Conservation (phyloP, 1,284 basidiomycete genomes). For the Schizophyllum amplum region DNA sequence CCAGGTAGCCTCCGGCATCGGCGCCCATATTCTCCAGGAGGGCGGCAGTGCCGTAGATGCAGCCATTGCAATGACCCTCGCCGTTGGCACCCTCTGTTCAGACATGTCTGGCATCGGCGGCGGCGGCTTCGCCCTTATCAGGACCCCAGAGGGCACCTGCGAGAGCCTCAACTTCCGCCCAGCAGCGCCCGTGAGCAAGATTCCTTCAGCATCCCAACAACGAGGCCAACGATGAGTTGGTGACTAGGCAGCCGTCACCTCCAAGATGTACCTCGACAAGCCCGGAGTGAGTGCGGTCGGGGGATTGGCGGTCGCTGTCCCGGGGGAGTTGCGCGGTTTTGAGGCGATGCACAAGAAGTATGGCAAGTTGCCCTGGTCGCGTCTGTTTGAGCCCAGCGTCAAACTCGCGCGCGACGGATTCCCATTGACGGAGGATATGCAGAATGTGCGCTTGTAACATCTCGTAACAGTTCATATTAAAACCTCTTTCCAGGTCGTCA, state of each 20-base stretch:
- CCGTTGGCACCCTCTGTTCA: slow-evolving; percentile 32
- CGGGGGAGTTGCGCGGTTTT: slow-evolving; percentile 47
- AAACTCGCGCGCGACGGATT: slow-evolving; percentile 37
- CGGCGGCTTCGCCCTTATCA: slow-evolving; percentile 32
- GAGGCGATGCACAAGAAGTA: slow-evolving; percentile 35
- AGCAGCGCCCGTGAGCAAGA: neutral
- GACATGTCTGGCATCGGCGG: slow-evolving; percentile 22
- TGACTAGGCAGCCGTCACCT: slow-evolving; percentile 24
- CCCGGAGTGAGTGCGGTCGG: slow-evolving; percentile 30
- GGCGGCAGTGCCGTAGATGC: slow-evolving; percentile 55
- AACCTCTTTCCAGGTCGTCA: neutral
- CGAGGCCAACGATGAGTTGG: slow-evolving; percentile 15
- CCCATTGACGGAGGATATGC: slow-evolving; percentile 33
- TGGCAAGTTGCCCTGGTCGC: slow-evolving; percentile 41
- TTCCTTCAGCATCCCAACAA: neutral
- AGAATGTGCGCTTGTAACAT: slow-evolving; percentile 9
- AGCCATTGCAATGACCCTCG: slow-evolving; percentile 46
- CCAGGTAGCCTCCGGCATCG: slow-evolving; percentile 27
- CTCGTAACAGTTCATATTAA: neutral
- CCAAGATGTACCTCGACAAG: slow-evolving; percentile 35
- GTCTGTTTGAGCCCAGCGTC: slow-evolving; percentile 37
- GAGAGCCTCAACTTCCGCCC: neutral
- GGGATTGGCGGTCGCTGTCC: slow-evolving; percentile 44
- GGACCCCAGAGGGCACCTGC: slow-evolving; percentile 17
- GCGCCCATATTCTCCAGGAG: slow-evolving; percentile 35